phyloP scores from a whole-genome alignment of 305 asterid genomes.

The Ilex paraguariensis region DNA sequence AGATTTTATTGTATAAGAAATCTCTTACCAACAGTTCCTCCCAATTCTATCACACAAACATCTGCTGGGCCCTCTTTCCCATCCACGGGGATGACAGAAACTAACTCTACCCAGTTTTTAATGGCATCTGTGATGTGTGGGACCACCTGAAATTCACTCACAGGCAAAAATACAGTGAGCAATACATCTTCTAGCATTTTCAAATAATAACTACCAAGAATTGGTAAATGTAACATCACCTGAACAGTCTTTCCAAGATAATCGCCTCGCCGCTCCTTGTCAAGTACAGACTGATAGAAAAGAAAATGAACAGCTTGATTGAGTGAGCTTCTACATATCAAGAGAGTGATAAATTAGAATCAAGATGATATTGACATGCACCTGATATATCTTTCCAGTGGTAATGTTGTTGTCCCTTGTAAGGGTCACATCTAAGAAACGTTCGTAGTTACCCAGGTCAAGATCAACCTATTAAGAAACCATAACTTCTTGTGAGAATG shows the following conservation, averaged over 20 bases:
- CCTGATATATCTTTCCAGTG: conserved; percentile 97
- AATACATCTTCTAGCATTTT: conserved; percentile 1
- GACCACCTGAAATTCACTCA: conserved; percentile 52
- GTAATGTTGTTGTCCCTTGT: conserved; percentile 91
- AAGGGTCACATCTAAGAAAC: conserved; percentile 82
- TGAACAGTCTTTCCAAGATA: conserved; percentile 89
- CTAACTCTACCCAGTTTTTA: conserved; percentile 82
- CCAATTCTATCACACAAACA: conserved; percentile 95
- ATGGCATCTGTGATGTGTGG: conserved; percentile 94
- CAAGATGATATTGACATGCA: conserved; percentile 13
- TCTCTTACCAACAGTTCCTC: conserved; percentile 97
- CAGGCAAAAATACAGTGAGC: conserved; percentile 6
- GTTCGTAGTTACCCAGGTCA: conserved; percentile 89
- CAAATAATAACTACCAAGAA: conserved; percentile 4
- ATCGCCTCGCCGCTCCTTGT: conserved; percentile 68
- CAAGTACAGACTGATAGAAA: conserved; percentile 64
- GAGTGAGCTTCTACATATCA: conserved; percentile 8
- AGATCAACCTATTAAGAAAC: conserved; percentile 65
- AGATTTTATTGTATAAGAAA: not conserved
- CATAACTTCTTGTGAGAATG: too few relatives aligned
- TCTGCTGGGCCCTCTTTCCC: conserved; percentile 92
- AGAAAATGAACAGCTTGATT: conserved; percentile 19
- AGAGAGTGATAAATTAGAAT: conserved; percentile 3
- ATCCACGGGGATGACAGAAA: conserved; percentile 77
- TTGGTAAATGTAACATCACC: conserved; percentile 33